phyloP scores from a whole-genome alignment of 805 yeast species.

The Saturnispora diversa region DNA sequence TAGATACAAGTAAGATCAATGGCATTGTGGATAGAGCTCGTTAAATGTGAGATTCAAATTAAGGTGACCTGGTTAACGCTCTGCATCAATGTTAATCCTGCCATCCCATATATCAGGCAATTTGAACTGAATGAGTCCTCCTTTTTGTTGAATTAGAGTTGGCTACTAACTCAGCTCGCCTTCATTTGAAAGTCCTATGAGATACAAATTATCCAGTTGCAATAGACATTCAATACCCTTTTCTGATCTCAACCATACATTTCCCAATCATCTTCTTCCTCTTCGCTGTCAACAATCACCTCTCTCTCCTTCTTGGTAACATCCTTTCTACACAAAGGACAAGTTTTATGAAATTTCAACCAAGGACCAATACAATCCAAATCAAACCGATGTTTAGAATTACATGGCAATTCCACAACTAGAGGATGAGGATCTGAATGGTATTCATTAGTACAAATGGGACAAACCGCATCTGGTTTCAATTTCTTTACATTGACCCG shows the following conservation, averaged over 20 bases:
- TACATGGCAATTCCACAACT: slow-evolving; percentile 69
- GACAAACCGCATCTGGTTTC: slow-evolving; percentile 54
- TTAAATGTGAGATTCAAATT: too few relatives aligned
- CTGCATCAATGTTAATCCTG: too few relatives aligned
- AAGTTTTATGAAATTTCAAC: slow-evolving; percentile 64
- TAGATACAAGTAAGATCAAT: too few relatives aligned
- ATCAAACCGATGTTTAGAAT: slow-evolving; percentile 64
- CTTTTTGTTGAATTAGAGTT: too few relatives aligned
- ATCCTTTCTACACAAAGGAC: slow-evolving; percentile 82
- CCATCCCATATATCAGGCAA: too few relatives aligned
- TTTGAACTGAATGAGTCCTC: too few relatives aligned
- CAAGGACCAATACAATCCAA: slow-evolving; percentile 88
- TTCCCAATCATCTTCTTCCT: slow-evolving; percentile 68
- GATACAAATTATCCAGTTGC: too few relatives aligned
- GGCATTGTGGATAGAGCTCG: too few relatives aligned
- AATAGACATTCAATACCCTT: too few relatives aligned
- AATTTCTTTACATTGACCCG: slow-evolving; percentile 44
- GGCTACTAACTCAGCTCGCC: too few relatives aligned
- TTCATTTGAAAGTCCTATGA: too few relatives aligned
- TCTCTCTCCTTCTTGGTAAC: slow-evolving; percentile 44
- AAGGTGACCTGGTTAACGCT: too few relatives aligned
- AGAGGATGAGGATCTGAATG: slow-evolving; percentile 69
- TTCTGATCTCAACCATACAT: slow-evolving; percentile 55
- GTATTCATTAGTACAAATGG: slow-evolving; percentile 75
- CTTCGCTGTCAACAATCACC: slow-evolving; percentile 39